Percentiles rank a stretch among this genome's conserved stretches.
phyloP scores from a whole-genome alignment of 495 filamentous ascomycete genomes.

The Letharia columbiana region DNA sequence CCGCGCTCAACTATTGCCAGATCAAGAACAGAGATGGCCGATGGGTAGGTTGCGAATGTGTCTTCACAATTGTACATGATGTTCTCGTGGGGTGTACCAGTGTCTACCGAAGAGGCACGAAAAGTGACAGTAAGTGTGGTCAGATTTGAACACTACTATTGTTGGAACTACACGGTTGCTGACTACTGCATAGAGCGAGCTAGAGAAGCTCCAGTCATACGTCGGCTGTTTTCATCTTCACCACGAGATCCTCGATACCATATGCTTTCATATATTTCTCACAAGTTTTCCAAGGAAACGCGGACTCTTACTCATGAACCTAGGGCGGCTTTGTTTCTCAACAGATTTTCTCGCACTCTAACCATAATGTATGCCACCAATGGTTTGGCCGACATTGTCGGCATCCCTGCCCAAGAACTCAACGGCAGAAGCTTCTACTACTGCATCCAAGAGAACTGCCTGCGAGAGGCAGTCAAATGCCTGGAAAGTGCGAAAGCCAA shows the following conservation, averaged over 20 bases:
- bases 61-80: conserved; percentile 82
- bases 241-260: conserved; percentile 81
- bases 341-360: conserved; percentile 74
- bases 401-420: conserved; percentile 55
- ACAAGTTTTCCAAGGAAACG: conserved; percentile 64
- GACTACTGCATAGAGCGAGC: conserved; percentile 52
- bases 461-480: conserved; percentile 64
- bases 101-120: conserved; percentile 60
- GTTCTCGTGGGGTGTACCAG: conserved; percentile 80
- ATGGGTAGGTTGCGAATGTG: conserved; percentile 80
- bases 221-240: conserved; percentile 70
- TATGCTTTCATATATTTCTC: conserved; percentile 78
- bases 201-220: conserved; percentile 68
- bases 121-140: conserved; percentile 61
- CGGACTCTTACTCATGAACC: conserved; percentile 60
- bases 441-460: conserved; percentile 68
- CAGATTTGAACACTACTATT: neutral
- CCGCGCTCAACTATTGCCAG: conserved; percentile 70
- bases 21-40: conserved; percentile 59
- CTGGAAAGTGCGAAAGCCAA: conserved; percentile 85
- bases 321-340: conserved; percentile 76
- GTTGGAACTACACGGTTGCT: neutral
- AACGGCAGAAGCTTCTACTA: conserved; percentile 70
- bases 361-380: conserved; percentile 82
- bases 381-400: conserved; percentile 63